Conservation (phyloP, 2,329 filamentous ascomycete genomes). For the Colletotrichum musicola region DNA sequence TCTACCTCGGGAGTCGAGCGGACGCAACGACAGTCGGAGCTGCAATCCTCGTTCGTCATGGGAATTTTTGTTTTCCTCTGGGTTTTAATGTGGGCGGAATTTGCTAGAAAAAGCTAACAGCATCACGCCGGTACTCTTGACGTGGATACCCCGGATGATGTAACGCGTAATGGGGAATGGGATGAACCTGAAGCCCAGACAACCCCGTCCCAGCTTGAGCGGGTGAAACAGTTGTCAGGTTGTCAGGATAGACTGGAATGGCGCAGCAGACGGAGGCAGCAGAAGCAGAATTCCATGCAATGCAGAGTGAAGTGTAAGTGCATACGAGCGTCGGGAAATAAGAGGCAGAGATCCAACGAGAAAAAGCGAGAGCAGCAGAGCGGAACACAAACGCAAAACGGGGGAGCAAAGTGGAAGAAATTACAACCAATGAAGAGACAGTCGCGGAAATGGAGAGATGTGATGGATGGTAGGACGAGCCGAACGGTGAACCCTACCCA, state of each 20-base stretch:
- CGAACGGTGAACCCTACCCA: neutral
- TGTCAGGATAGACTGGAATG: conserved; percentile 10
- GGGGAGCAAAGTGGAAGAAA: too few species aligned
- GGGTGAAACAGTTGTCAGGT: conserved; percentile 13
- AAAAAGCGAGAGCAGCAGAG: too few species aligned
- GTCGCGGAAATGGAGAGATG: neutral
- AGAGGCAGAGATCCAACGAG: neutral
- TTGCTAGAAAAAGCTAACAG: too few species aligned
- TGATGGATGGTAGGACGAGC: neutral
- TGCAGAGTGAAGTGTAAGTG: conserved; percentile 14
- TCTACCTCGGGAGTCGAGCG: conserved; percentile 14
- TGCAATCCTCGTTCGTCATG: conserved; percentile 25
- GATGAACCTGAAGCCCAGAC: conserved; percentile 30
- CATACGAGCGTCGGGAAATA: conserved; percentile 10
- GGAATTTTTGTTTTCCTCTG: neutral
- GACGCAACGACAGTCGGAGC: conserved; percentile 17
- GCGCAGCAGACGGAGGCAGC: conserved; percentile 4
- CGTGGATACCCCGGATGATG: neutral
- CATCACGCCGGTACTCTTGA: too few species aligned
- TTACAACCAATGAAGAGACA: too few species aligned
- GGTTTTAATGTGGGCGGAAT: conserved; percentile 9
- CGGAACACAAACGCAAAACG: too few species aligned
- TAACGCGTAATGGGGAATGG: neutral
- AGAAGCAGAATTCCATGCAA: neutral
- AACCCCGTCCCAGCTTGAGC: conserved; percentile 8